These are phyloP conservation scores for Euryodendron excelsum DNA, from an alignment of 148 eudicot species.

Conservation along the genomic window DNA sequence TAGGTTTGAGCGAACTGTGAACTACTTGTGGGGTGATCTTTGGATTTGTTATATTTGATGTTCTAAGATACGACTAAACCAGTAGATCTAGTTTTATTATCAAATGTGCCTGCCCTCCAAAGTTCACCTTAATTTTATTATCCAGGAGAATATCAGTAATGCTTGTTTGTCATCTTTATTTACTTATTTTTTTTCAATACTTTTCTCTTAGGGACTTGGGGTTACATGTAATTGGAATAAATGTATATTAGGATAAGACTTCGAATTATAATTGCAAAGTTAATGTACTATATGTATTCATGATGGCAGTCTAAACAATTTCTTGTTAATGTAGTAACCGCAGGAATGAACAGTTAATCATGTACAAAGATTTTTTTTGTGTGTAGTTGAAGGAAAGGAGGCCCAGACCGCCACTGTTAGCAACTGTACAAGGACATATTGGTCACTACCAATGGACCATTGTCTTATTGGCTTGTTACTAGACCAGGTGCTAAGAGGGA, in stretches of 20 bases:
- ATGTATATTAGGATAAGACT: background rate
- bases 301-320: background rate
- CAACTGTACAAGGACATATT: conserved; percentile 1
- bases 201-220: background rate
- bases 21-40: background rate
- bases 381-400: conserved; percentile 10
- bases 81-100: background rate
- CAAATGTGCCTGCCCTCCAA: background rate
- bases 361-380: background rate
- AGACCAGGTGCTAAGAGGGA: conserved; percentile 15
- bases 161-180: too few species aligned
- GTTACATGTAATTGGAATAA: background rate
- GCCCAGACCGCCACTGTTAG: background rate
- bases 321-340: background rate
- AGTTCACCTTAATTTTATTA: background rate
- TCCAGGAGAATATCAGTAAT: background rate
- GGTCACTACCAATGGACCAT: conserved; percentile 13
- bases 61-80: background rate
- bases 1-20: background rate
- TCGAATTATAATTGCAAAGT: background rate
- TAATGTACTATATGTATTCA: background rate
- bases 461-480: conserved; percentile 11
- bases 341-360: background rate
- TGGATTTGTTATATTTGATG: background rate
- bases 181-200: background rate